phyloP scores from a whole-genome alignment of 1,284 basidiomycete species.

The Mycosarcoma maydis region DNA sequence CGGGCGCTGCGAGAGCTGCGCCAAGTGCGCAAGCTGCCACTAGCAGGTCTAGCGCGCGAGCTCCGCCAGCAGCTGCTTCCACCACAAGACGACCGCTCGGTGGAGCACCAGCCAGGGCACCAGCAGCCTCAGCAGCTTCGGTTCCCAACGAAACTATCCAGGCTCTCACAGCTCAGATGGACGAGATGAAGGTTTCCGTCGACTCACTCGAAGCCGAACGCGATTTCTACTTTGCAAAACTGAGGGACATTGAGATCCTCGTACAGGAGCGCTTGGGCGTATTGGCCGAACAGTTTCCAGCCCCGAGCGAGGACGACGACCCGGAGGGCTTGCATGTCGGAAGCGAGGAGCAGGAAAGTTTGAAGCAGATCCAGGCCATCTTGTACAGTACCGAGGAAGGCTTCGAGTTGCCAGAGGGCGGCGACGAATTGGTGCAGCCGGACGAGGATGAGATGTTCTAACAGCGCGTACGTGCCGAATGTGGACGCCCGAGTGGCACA shows the following conservation, averaged over 20 bases:
- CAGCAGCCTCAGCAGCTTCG: too few species aligned
- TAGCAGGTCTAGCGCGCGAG: neutral
- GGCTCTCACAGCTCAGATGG: slow-evolving; percentile 78
- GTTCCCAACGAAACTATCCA: slow-evolving; percentile 70
- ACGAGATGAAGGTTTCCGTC: slow-evolving; percentile 82
- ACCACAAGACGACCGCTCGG: slow-evolving; percentile 71
- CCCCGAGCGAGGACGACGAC: slow-evolving; percentile 16
- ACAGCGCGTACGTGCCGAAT: too few species aligned
- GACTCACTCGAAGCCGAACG: slow-evolving; percentile 87
- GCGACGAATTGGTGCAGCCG: neutral
- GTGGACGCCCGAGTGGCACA: too few species aligned
- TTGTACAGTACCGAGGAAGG: slow-evolving; percentile 85
- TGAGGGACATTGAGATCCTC: slow-evolving; percentile 86
- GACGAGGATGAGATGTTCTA: slow-evolving; percentile 1
- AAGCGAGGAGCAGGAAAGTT: slow-evolving; percentile 73
- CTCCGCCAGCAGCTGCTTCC: too few species aligned
- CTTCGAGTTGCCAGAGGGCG: slow-evolving; percentile 64
- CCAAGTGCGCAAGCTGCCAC: too few species aligned
- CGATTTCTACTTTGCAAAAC: slow-evolving; percentile 97
- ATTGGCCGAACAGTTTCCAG: slow-evolving; percentile 37
- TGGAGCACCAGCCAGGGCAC: slow-evolving; percentile 59
- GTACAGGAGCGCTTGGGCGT: slow-evolving; percentile 70
- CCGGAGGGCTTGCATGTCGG: slow-evolving; percentile 7
- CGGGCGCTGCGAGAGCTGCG: too few species aligned
- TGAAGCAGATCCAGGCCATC: slow-evolving; percentile 89